Conservation (phyloP, 345 rosid genomes). For the Lagerstroemia speciosa region DNA sequence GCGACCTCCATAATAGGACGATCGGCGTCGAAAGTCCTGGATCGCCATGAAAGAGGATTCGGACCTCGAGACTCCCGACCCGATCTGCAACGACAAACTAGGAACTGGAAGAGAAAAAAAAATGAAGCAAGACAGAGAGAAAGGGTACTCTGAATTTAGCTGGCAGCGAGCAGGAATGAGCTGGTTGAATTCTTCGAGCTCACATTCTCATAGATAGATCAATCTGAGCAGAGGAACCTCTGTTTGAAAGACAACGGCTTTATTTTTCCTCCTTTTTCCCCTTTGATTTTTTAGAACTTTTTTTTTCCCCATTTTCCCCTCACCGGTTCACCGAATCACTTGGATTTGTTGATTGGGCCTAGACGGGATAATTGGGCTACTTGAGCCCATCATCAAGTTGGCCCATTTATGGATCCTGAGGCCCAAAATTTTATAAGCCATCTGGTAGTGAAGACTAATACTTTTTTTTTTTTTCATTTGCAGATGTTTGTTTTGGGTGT, state of each 20-base stretch:
- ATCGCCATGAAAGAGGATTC: not conserved
- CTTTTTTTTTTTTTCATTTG: too few species aligned
- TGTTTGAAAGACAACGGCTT: not conserved
- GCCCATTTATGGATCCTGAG: too few species aligned
- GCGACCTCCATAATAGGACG: not conserved
- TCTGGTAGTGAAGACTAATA: too few species aligned
- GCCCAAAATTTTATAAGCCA: too few species aligned
- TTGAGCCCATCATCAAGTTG: too few species aligned
- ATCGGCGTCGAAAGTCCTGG: not conserved
- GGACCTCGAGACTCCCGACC: not conserved
- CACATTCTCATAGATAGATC: conserved; percentile 1
- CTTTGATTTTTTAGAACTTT: too few species aligned
- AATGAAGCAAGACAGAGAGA: not conserved
- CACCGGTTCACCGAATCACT: too few species aligned
- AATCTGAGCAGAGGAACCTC: not conserved
- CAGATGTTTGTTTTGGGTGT: too few species aligned
- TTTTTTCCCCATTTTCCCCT: too few species aligned
- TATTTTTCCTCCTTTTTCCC: not conserved
- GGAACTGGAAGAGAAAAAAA: not conserved
- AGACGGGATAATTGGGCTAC: too few species aligned
- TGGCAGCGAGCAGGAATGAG: too few species aligned
- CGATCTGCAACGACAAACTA: not conserved
- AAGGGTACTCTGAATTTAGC: not conserved
- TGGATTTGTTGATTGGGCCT: too few species aligned
- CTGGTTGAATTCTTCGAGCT: not conserved